phyloP scores from a whole-genome alignment of 1,284 basidiomycete species.

The Cerioporus squamosus region DNA sequence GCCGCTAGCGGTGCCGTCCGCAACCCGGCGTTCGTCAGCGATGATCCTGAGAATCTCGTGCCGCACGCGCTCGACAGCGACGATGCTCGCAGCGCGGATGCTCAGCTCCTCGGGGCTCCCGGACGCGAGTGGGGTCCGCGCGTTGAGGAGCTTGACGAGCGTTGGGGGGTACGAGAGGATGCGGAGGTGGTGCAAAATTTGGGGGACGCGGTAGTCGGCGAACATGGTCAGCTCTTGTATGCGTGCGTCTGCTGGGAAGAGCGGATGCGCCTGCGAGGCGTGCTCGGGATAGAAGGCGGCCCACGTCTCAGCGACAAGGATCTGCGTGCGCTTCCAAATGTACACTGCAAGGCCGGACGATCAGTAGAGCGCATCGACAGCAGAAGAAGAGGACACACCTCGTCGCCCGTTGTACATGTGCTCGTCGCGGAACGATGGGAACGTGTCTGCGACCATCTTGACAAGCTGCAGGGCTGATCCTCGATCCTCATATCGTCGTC shows the following conservation, averaged over 20 bases:
- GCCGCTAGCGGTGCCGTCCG: constrained; percentile 29
- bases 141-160: constrained; percentile 52
- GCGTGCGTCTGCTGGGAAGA: constrained; percentile 67
- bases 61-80: constrained; percentile 75
- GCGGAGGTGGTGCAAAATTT: constrained; percentile 79
- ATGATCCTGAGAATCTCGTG: constrained; percentile 47
- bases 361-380: neutral
- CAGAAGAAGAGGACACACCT: constrained; percentile 45
- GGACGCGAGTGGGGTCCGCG: constrained; percentile 47
- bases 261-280: constrained; percentile 55
- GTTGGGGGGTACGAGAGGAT: constrained; percentile 69
- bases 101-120: constrained; percentile 73
- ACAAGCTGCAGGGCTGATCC: constrained; percentile 76
- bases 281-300: constrained; percentile 72
- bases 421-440: constrained; percentile 81
- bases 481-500: constrained; percentile 48
- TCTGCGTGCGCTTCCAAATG: constrained; percentile 87
- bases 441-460: constrained; percentile 67
- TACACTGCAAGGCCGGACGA: constrained; percentile 48
- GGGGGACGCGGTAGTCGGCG: constrained; percentile 86
- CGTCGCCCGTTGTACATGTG: constrained; percentile 55
- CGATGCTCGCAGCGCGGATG: constrained; percentile 73
- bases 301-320: constrained; percentile 85
- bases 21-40: constrained; percentile 17
- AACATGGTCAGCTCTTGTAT: constrained; percentile 83